Evolutionary conservation across 306 rosid genomes (phyloP).

Genomic region (Macrotyloma uniflorum): DNA sequence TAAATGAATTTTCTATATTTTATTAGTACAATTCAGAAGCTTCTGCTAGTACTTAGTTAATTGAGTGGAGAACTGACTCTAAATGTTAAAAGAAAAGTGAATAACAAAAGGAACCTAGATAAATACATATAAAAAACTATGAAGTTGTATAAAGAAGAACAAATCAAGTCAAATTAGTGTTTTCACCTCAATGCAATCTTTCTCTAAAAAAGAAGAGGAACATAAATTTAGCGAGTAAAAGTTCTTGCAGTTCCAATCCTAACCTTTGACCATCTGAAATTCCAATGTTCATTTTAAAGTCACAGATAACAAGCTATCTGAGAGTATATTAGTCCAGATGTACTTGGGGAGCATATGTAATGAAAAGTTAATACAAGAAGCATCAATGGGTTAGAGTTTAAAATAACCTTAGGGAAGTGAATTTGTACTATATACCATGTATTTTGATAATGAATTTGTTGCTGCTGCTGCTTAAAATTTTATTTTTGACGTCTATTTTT

Average conservation of each 20-base stretch:
- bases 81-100: not conserved
- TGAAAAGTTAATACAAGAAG: not conserved
- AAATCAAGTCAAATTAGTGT: not conserved
- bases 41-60: not conserved
- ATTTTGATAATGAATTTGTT: conserved; percentile 12
- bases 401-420: not conserved
- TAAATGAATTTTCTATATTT: conserved; percentile 4
- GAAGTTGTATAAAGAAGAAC: not conserved
- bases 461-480: not conserved
- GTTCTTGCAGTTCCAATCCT: not conserved
- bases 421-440: not conserved
- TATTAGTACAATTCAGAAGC: not conserved
- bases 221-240: not conserved
- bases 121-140: not conserved
- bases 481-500: not conserved
- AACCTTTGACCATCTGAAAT: not conserved
- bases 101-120: not conserved
- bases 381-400: not conserved
- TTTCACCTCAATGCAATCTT: not conserved
- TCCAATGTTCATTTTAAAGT: not conserved
- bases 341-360: not conserved
- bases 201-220: not conserved
- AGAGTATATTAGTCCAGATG: not conserved
- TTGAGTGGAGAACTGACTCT: not conserved
- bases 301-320: not conserved